A percentile compares a stretch with the other conserved stretches of the same genome.
phyloP scores from a whole-genome alignment of 345 rosid genomes.

The Pistacia integerrima region DNA sequence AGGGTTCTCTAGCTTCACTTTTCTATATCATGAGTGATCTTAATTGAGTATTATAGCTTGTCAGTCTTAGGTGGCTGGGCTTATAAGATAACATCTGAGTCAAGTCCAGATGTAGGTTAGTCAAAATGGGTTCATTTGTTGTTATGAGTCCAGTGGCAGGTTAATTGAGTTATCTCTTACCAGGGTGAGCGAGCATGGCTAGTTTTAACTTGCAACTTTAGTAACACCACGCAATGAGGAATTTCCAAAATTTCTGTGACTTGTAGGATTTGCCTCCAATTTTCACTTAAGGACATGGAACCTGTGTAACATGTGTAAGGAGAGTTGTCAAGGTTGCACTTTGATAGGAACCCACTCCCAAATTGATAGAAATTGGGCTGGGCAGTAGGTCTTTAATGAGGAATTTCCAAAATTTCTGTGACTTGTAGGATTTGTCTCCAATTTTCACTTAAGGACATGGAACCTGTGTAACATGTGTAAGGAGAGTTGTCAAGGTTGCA shows the following conservation, averaged over 20 bases:
- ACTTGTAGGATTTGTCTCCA: background rate
- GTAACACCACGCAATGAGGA: background rate
- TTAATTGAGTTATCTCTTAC: background rate
- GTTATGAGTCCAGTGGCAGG: background rate
- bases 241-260: background rate
- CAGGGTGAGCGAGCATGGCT: background rate
- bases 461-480: background rate
- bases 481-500: background rate
- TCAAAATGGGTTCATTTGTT: constrained; percentile 7
- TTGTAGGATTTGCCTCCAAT: background rate
- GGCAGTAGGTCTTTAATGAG: too few species aligned
- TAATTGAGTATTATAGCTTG: background rate
- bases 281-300: background rate
- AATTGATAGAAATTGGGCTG: too few species aligned
- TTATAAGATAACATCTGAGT: background rate
- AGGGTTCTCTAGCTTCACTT: constrained; percentile 4
- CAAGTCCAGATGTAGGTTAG: background rate
- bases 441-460: background rate
- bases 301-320: background rate
- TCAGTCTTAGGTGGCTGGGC: background rate
- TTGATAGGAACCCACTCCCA: too few species aligned
- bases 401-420: background rate
- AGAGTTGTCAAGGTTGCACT: background rate
- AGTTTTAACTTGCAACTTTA: background rate
- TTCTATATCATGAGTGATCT: background rate